Percentiles rank a stretch among this genome's conserved stretches.
Conservation (phyloP, 2,329 filamentous ascomycete genomes). For the Colletotrichum melonis region DNA sequence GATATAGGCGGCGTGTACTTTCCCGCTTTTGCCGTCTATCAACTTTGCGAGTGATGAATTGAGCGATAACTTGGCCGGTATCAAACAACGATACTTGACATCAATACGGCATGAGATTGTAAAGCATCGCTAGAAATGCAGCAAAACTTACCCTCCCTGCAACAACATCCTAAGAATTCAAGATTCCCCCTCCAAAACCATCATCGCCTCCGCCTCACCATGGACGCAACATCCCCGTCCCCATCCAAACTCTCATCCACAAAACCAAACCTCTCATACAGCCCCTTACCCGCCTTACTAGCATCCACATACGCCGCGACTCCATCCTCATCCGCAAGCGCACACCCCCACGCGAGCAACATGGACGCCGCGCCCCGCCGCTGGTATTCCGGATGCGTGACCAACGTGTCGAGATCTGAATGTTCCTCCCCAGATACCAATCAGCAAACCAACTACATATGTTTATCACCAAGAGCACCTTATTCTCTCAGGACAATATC, state of each 20-base stretch:
- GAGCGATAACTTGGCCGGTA: too few species aligned
- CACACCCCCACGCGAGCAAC: slow-evolving; percentile 41
- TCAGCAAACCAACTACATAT: too few species aligned
- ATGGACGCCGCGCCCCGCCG: slow-evolving; percentile 40
- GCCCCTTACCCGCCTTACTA: slow-evolving; percentile 19
- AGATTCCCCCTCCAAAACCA: background rate
- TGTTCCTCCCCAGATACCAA: background rate
- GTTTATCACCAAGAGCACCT: too few species aligned
- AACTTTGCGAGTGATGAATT: too few species aligned
- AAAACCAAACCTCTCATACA: slow-evolving; percentile 23
- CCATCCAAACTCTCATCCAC: slow-evolving; percentile 15
- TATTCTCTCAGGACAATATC: too few species aligned
- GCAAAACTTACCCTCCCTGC: too few species aligned
- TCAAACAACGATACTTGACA: too few species aligned
- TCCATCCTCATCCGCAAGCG: slow-evolving; percentile 37
- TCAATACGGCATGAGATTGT: too few species aligned
- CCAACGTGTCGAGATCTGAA: slow-evolving; percentile 40
- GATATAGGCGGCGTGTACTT: too few species aligned
- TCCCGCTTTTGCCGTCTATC: too few species aligned
- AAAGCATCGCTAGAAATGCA: too few species aligned
- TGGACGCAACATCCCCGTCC: background rate
- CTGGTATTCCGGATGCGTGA: slow-evolving; percentile 42
- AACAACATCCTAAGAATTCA: too few species aligned
- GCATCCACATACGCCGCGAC: slow-evolving; percentile 42
- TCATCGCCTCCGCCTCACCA: background rate